Conservation (phyloP, 768 basidiomycete species). For the Cyclocybe cylindracea region DNA sequence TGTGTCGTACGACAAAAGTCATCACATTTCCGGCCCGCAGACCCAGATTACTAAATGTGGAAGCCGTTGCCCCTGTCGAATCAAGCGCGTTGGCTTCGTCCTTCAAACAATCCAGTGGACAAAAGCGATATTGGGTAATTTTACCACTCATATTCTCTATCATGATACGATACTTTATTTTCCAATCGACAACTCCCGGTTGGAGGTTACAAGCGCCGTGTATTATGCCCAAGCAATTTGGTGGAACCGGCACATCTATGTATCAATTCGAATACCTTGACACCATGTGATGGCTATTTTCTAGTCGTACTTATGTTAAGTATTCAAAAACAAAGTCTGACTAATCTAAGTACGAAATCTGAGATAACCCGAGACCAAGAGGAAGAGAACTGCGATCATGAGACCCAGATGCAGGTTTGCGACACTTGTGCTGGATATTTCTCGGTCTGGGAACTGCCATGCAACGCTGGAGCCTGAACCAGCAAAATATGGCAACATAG, state of each 20-base stretch:
- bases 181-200: too few species aligned
- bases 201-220: too few species aligned
- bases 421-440: constrained; percentile 27
- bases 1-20: neutral
- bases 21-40: neutral
- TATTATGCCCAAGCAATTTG: too few species aligned
- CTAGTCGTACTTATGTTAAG: too few species aligned
- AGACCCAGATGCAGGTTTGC: constrained; percentile 21
- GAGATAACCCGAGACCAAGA: constrained; percentile 17
- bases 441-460: constrained; percentile 31
- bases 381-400: constrained; percentile 22
- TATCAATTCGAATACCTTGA: neutral
- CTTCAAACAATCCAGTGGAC: too few species aligned
- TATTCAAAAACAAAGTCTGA: too few species aligned
- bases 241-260: too few species aligned
- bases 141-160: too few species aligned
- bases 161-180: too few species aligned
- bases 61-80: neutral
- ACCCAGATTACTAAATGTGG: neutral
- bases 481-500: constrained; percentile 42
- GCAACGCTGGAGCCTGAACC: constrained; percentile 38
- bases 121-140: too few species aligned
- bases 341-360: too few species aligned
- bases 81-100: too few species aligned
- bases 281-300: constrained; percentile 1